These are phyloP conservation scores for Aspergillus cejpii DNA, from an alignment of 2,329 filamentous ascomycete genomes.

Conservation along the genomic window DNA sequence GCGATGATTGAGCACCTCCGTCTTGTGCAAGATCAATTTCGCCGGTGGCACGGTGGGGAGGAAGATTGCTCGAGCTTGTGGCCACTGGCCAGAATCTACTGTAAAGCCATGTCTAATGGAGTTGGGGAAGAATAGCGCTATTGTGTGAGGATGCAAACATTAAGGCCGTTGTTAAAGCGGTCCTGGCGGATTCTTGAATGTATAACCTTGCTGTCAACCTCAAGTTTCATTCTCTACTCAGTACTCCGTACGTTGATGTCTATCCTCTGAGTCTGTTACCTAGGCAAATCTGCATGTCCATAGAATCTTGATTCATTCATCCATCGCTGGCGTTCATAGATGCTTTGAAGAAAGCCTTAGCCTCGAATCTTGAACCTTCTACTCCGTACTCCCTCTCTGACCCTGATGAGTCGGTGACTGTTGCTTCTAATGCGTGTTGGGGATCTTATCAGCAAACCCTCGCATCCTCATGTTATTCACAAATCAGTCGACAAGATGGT, in stretches of 20 bases:
- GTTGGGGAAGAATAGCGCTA: slow-evolving; percentile 70
- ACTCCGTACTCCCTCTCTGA: slow-evolving; percentile 36
- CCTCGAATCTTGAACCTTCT: slow-evolving; percentile 26
- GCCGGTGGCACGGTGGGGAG: slow-evolving; percentile 67
- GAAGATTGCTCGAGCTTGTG: slow-evolving; percentile 61
- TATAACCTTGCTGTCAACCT: slow-evolving; percentile 9
- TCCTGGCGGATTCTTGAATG: slow-evolving; percentile 33
- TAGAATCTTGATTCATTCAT: slow-evolving; percentile 59
- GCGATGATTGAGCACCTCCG: slow-evolving; percentile 59
- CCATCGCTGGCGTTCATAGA: slow-evolving; percentile 49
- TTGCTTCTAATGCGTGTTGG: slow-evolving; percentile 41
- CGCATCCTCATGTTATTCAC: slow-evolving; percentile 27
- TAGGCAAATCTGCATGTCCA: slow-evolving; percentile 79
- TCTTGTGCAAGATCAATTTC: slow-evolving; percentile 67
- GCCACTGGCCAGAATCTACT: slow-evolving; percentile 64
- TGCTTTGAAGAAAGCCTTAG: slow-evolving; percentile 41
- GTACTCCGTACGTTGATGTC: too few relatives aligned
- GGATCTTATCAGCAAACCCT: slow-evolving; percentile 22
- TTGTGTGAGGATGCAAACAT: slow-evolving; percentile 76
- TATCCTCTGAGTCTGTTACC: too few relatives aligned
- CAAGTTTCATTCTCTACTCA: slow-evolving; percentile 32
- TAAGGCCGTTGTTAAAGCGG: slow-evolving; percentile 48
- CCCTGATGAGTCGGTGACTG: slow-evolving; percentile 44
- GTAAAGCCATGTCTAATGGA: slow-evolving; percentile 74
- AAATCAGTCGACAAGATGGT: slow-evolving; percentile 13